phyloP scores from a whole-genome alignment of 495 filamentous ascomycete species.

The Aspergillus steynii region DNA sequence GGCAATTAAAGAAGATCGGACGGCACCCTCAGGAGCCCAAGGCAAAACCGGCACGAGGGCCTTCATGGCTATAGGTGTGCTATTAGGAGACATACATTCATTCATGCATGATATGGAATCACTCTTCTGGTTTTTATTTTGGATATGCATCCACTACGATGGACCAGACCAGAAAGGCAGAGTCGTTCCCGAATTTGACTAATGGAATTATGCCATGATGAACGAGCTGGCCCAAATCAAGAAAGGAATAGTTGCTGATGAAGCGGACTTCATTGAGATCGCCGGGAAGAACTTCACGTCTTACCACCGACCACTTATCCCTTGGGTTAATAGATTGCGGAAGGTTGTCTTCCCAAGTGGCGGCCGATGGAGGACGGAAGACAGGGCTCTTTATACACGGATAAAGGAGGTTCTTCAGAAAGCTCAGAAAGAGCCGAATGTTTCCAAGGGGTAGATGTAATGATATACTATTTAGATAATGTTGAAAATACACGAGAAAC shows the following conservation, averaged over 20 bases:
- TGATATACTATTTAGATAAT: too few relatives aligned
- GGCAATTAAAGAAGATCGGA: constrained; percentile 21
- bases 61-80: constrained; percentile 30
- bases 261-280: constrained; percentile 29
- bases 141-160: constrained; percentile 44
- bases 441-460: too few relatives aligned
- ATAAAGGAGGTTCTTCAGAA: neutral
- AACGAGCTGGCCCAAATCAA: constrained; percentile 25
- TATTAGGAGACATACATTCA: constrained; percentile 22
- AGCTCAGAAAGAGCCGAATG: neutral
- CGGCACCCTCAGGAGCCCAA: constrained; percentile 13
- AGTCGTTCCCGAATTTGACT: constrained; percentile 18
- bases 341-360: constrained; percentile 37
- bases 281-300: constrained; percentile 27
- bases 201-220: constrained; percentile 27
- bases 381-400: constrained; percentile 15
- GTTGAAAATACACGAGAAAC: too few relatives aligned
- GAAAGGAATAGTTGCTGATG: constrained; percentile 23
- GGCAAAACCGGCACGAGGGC: constrained; percentile 31
- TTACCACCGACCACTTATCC: constrained; percentile 34
- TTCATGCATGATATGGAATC: constrained; percentile 45
- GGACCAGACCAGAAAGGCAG: constrained; percentile 18
- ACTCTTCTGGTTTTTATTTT: constrained; percentile 55
- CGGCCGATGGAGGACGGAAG: constrained; percentile 25
- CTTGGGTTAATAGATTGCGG: constrained; percentile 36